Evolutionary conservation across 2,329 filamentous ascomycete genomes (phyloP).

Genomic region (Gyromitra esculenta): DNA sequence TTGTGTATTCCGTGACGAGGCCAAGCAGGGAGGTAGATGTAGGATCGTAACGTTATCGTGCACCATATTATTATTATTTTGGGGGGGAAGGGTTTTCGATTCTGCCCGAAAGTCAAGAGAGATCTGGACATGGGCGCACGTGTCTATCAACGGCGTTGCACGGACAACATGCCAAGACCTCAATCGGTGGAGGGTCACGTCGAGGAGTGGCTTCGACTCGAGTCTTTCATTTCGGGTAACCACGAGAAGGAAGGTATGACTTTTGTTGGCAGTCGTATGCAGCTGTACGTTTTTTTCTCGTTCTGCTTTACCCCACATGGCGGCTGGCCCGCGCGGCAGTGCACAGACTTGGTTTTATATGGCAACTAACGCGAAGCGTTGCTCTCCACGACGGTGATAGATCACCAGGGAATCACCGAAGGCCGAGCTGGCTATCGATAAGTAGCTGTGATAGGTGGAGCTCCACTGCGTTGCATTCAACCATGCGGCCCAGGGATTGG

Average conservation of each 20-base stretch:
- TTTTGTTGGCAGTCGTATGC: constrained; percentile 36
- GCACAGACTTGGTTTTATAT: constrained; percentile 48
- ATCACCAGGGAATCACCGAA: constrained; percentile 18
- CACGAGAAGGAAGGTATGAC: constrained; percentile 26
- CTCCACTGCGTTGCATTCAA: constrained; percentile 20
- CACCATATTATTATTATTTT: background rate
- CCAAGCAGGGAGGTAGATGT: background rate
- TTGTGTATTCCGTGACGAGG: constrained; percentile 4
- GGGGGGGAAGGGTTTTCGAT: constrained; percentile 15
- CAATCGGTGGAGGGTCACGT: constrained; percentile 33
- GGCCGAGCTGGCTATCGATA: constrained; percentile 21
- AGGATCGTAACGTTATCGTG: background rate
- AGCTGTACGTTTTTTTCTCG: constrained; percentile 4
- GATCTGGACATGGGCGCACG: constrained; percentile 27
- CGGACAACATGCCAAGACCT: constrained; percentile 20
- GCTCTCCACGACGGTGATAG: constrained; percentile 1
- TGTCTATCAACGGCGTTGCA: constrained; percentile 42
- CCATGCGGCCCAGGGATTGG: constrained; percentile 1
- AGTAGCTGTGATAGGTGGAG: constrained; percentile 34
- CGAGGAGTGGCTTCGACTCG: constrained; percentile 19
- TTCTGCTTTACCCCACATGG: constrained; percentile 39
- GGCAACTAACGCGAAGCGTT: constrained; percentile 22
- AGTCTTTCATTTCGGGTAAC: constrained; percentile 31
- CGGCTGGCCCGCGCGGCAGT: constrained; percentile 45
- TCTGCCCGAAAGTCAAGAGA: constrained; percentile 42